Percentiles rank a stretch among this genome's conserved stretches.
phyloP scores from a whole-genome alignment of 2,329 filamentous ascomycete genomes.

The Kalmusia sp. region DNA sequence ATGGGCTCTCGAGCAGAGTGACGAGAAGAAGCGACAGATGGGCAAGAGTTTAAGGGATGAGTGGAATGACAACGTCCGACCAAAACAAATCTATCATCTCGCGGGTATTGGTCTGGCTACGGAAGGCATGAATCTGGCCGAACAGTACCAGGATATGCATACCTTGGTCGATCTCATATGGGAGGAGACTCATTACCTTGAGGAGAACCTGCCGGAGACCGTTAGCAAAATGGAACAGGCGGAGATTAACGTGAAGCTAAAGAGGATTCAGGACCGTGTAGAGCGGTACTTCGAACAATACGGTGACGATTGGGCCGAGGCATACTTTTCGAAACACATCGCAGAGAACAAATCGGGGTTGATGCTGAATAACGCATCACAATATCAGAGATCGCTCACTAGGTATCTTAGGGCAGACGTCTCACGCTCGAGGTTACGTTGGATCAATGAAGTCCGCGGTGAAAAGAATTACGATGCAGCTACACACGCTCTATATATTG shows the following conservation, averaged over 20 bases:
- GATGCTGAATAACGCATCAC: conserved; percentile 71
- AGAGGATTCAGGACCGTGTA: conserved; percentile 53
- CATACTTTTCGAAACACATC: conserved; percentile 82
- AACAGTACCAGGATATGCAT: conserved; percentile 68
- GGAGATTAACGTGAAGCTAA: conserved; percentile 48
- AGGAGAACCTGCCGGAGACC: conserved; percentile 34
- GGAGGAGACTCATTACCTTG: conserved; percentile 52
- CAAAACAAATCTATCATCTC: conserved; percentile 51
- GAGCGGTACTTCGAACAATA: conserved; percentile 67
- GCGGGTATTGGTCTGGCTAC: conserved; percentile 61
- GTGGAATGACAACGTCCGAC: conserved; percentile 49
- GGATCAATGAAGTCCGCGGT: conserved; percentile 90
- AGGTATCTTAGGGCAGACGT: conserved; percentile 76
- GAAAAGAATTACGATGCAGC: conserved; percentile 79
- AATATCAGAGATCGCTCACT: conserved; percentile 76
- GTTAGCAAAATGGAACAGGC: conserved; percentile 46
- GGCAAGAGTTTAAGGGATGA: conserved; percentile 56
- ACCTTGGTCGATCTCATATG: conserved; percentile 63
- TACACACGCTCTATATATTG: conserved; percentile 71
- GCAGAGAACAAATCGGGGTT: conserved; percentile 52
- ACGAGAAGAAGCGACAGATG: conserved; percentile 56
- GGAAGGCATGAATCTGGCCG: conserved; percentile 66
- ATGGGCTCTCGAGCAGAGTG: conserved; percentile 63
- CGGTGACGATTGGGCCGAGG: conserved; percentile 72
- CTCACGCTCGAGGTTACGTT: conserved; percentile 78